A percentile compares a stretch with the other conserved stretches of the same genome.
Conservation (phyloP, 768 basidiomycete genomes). For the Collybiopsis luxurians region DNA sequence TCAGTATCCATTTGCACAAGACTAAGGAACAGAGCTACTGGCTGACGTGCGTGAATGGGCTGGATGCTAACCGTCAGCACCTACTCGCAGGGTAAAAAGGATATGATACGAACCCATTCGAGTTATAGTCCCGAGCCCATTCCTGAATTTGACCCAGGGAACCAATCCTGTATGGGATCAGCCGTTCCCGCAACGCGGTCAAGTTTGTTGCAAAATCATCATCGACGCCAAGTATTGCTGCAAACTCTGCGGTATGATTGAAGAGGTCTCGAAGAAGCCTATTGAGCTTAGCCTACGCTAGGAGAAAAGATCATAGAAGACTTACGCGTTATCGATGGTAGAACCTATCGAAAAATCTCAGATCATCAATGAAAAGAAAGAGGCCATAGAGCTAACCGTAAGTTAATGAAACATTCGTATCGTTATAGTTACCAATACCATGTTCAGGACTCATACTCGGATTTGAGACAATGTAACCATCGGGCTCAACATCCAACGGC, state of each 20-base stretch:
- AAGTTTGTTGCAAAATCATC: slow-evolving; percentile 8
- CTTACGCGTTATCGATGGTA: slow-evolving; percentile 15
- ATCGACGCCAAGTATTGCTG: slow-evolving; percentile 12
- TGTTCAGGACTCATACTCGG: slow-evolving; percentile 13
- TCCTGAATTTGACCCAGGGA: slow-evolving; percentile 13
- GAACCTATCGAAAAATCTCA: not conserved
- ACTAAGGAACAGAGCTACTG: slow-evolving; percentile 1
- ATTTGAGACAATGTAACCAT: slow-evolving; percentile 9
- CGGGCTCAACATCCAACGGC: slow-evolving; percentile 4
- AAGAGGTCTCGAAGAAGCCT: slow-evolving; percentile 13
- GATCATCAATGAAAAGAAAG: not conserved
- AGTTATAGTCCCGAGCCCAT: slow-evolving; percentile 11
- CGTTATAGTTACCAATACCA: slow-evolving; percentile 6
- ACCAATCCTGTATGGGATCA: slow-evolving; percentile 13
- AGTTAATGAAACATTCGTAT: slow-evolving; percentile 3
- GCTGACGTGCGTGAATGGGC: slow-evolving; percentile 13
- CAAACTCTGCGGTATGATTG: slow-evolving; percentile 9
- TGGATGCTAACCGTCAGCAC: not conserved
- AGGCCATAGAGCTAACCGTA: not conserved
- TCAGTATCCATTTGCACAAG: no score
- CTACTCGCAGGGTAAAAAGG: not conserved
- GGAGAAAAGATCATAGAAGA: not conserved
- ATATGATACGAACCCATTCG: not conserved
- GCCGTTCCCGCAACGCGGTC: slow-evolving; percentile 3
- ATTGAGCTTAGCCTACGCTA: not conserved